These are phyloP conservation scores for Tuber indicum DNA, from an alignment of 495 filamentous ascomycete genomes.

Conservation along the genomic window DNA sequence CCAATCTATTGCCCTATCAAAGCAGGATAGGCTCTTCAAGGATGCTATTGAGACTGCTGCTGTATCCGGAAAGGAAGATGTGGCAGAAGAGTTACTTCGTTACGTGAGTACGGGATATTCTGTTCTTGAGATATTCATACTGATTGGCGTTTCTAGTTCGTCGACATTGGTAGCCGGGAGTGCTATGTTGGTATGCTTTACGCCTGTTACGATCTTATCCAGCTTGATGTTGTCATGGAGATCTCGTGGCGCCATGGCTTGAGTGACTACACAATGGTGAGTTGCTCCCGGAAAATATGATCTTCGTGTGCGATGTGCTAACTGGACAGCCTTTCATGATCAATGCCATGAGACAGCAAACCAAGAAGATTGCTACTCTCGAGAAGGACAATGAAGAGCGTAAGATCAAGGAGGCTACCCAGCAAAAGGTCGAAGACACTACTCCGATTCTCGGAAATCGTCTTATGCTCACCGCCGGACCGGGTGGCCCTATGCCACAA, in stretches of 20 bases:
- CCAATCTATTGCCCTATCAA: slow-evolving; percentile 96
- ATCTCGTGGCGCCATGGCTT: slow-evolving; percentile 95
- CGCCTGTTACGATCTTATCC: slow-evolving; percentile 95
- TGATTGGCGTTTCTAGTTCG: slow-evolving; percentile 61
- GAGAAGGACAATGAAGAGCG: slow-evolving; percentile 98
- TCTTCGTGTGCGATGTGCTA: slow-evolving; percentile 21
- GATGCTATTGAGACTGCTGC: slow-evolving; percentile 98
- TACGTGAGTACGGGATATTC: slow-evolving; percentile 66
- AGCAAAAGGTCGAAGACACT: slow-evolving; percentile 83
- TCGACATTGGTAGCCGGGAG: slow-evolving; percentile 97
- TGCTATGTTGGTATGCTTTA: slow-evolving; percentile 99
- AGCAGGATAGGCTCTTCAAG: slow-evolving; percentile 99
- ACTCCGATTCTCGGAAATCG: slow-evolving; percentile 86
- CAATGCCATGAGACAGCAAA: slow-evolving; percentile 89
- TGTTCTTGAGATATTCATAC: slow-evolving; percentile 16
- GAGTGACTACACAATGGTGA: slow-evolving; percentile 86
- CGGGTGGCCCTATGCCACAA: slow-evolving; percentile 53
- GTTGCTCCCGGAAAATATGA: slow-evolving; percentile 17
- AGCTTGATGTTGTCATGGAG: slow-evolving; percentile 84
- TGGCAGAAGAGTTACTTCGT: slow-evolving; percentile 89
- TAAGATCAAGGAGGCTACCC: slow-evolving; percentile 76
- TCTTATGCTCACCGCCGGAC: slow-evolving; percentile 97
- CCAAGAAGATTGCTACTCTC: slow-evolving; percentile 70
- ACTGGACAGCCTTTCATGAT: slow-evolving; percentile 77
- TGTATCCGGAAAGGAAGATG: slow-evolving; percentile 81